Conservation (phyloP, 768 basidiomycete species). For the Erythrobasidium yunnanense region DNA sequence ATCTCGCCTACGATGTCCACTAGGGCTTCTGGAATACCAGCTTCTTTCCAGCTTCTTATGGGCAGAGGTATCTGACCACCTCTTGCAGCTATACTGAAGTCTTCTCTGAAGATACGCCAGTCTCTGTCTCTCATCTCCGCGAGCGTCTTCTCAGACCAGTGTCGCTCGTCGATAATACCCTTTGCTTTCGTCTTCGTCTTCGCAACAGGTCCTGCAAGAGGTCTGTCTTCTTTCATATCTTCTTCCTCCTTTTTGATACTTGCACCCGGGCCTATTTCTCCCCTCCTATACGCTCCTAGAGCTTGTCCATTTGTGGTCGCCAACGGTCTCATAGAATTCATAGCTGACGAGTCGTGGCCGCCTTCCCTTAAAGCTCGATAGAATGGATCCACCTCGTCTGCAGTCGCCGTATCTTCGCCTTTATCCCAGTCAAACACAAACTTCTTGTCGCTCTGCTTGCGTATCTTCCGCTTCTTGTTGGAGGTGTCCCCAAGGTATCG, state of each 20-base stretch:
- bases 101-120: constrained; percentile 98
- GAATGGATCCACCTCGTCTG: constrained; percentile 38
- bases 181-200: constrained; percentile 68
- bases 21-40: constrained; percentile 60
- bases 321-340: neutral
- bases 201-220: constrained; percentile 49
- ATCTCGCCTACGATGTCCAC: constrained; percentile 75
- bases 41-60: constrained; percentile 77
- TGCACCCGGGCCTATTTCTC: neutral
- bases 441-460: constrained; percentile 90
- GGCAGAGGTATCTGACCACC: constrained; percentile 91
- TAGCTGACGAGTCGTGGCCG: constrained; percentile 53
- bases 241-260: constrained; percentile 28
- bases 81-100: constrained; percentile 88
- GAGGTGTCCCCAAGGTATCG: constrained; percentile 81
- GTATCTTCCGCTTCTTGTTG: constrained; percentile 84
- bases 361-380: constrained; percentile 26
- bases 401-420: constrained; percentile 76
- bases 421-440: constrained; percentile 99
- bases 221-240: constrained; percentile 31
- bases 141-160: constrained; percentile 92
- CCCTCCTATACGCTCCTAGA: constrained; percentile 28
- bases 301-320: neutral
- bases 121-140: constrained; percentile 92
- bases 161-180: constrained; percentile 75